Base-by-base conservation (phyloP, 1,284 basidiomycete species). In the Sutorius eximius region DNA sequence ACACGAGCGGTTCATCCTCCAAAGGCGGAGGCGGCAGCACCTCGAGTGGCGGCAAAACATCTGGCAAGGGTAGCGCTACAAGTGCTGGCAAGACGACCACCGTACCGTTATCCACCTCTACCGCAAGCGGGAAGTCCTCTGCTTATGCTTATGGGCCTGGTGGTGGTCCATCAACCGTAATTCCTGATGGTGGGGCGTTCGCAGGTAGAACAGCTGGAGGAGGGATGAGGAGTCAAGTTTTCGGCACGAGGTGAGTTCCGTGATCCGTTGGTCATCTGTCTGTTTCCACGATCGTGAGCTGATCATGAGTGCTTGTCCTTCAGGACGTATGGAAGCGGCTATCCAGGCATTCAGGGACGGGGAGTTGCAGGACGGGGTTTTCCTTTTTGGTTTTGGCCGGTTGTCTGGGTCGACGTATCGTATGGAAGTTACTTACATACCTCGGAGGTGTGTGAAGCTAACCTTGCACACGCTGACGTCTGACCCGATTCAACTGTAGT, bases 181-280 rank as follows among this genome's bases (percentile, higher is more conserved):
- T 81, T 27, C 69, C 77, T 0, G 22, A 63, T n/a, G 77, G 78
- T 4, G 69, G 73, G 51, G 55, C 62, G 1, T 81, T 81, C 58
- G 66, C 75, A 8, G 79, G 79, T 1, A 69, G 79, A 3, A 55
- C 60, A 0, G 68, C 66, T 0, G 79, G 79, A 5, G 79, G 79
- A 2, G 79, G 70, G 5, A 71, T 69, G 3, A 64, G 79, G 22
- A 48, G 47, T 36, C 61, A 76, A 29, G 59, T 80, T 0, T 78
- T 62, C 49, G 79, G 79, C 4, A 70, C 73, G 9, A 64, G 60
- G 79, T 78, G 52, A 45, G 74, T 59, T 33, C 48, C 18, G 27
- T 27, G 11, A 29, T 36, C n/a, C 46, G 27, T 29, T 5, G 10
- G 16, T 34, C 6, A 11, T 9, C 22, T 10, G 36, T n/a, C 20